These are phyloP conservation scores for Auricularia sp. DNA, from an alignment of 768 basidiomycete species.

Conservation along the genomic window DNA sequence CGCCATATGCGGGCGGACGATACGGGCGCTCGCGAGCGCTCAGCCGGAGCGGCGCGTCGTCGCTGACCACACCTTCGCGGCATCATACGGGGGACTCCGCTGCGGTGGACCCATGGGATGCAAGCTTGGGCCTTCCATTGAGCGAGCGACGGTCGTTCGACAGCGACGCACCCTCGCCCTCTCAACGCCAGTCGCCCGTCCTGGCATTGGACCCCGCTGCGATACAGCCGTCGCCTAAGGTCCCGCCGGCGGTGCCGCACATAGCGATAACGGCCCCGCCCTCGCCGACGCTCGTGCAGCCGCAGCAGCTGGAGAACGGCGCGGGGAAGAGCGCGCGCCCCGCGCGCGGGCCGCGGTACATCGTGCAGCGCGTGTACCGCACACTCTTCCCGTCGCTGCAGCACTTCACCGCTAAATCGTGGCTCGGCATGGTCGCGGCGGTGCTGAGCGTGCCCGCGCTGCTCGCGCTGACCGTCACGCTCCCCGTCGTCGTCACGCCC, in stretches of 20 bases:
- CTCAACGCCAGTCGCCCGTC: neutral
- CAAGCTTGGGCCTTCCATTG: slow-evolving; percentile 39
- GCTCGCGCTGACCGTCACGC: slow-evolving; percentile 71
- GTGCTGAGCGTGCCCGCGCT: slow-evolving; percentile 83
- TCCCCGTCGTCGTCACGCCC: slow-evolving; percentile 76
- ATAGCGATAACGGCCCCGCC: neutral
- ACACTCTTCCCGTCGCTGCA: slow-evolving; percentile 81
- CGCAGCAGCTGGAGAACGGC: neutral
- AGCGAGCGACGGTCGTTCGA: slow-evolving; percentile 28
- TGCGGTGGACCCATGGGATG: slow-evolving; percentile 42
- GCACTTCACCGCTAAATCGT: slow-evolving; percentile 57
- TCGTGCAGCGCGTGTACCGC: slow-evolving; percentile 37
- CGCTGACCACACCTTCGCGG: slow-evolving; percentile 3
- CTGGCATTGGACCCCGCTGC: neutral
- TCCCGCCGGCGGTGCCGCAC: neutral
- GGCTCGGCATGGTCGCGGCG: slow-evolving; percentile 60
- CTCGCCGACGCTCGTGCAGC: neutral
- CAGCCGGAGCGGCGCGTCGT: slow-evolving; percentile 9
- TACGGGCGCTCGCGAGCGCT: slow-evolving; percentile 34
- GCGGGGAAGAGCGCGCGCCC: neutral
- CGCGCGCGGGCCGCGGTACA: slow-evolving; percentile 24
- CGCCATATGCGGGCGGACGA: slow-evolving; percentile 68
- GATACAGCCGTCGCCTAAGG: neutral
- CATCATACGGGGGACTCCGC: slow-evolving; percentile 3
- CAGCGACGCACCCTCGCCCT: neutral